Percentiles rank a stretch among this genome's conserved stretches.
phyloP scores from a whole-genome alignment of 2,329 filamentous ascomycete genomes.

The Leptographium lundbergii region DNA sequence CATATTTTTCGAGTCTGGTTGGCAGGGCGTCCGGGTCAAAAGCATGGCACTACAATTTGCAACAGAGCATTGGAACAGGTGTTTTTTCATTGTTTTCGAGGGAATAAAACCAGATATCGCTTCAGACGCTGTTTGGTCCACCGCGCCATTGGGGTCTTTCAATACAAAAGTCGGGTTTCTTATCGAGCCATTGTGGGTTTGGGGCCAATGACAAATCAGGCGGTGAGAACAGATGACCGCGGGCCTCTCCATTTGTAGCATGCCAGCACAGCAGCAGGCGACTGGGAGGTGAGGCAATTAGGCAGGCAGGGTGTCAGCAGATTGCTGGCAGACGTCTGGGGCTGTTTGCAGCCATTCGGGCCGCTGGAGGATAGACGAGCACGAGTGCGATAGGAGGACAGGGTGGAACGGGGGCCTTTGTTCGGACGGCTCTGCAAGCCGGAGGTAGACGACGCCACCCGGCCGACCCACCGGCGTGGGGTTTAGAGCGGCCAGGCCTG shows the following conservation, averaged over 20 bases:
- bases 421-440: neutral
- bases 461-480: neutral
- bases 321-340: neutral
- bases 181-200: neutral
- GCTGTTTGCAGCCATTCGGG: neutral
- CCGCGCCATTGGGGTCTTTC: too few relatives aligned
- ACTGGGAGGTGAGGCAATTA: neutral
- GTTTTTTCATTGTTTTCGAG: slow-evolving; percentile 2
- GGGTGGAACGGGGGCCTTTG: too few relatives aligned
- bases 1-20: neutral
- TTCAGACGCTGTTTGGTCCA: neutral
- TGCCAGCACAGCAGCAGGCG: neutral
- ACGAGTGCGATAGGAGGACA: neutral
- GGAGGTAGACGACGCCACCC: neutral
- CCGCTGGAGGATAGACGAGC: neutral
- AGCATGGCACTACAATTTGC: neutral
- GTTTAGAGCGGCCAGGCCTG: neutral
- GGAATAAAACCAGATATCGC: neutral
- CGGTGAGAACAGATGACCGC: neutral
- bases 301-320: neutral
- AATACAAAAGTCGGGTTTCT: neutral
- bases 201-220: neutral
- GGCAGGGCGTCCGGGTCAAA: neutral
- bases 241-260: neutral
- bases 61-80: neutral